phyloP scores from a whole-genome alignment of 345 rosid species.

The Adansonia digitata region DNA sequence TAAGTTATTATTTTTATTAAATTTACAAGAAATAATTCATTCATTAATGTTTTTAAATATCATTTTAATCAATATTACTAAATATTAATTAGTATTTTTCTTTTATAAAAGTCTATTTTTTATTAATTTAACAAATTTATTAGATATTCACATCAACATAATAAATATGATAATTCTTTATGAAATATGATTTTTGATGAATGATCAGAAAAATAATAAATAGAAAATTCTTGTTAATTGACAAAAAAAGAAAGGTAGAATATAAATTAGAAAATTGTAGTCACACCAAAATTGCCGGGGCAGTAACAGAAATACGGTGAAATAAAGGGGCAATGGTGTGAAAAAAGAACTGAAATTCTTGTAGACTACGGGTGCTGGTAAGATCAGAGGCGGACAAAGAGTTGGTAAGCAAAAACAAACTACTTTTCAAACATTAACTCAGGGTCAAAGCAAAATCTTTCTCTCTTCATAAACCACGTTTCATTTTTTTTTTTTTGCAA shows the following conservation, averaged over 20 bases:
- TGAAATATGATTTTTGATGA: too few species aligned
- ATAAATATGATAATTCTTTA: too few species aligned
- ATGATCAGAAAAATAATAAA: too few species aligned
- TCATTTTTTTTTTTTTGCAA: neutral
- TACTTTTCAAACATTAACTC: neutral
- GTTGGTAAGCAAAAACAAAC: neutral
- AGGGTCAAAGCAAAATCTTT: neutral
- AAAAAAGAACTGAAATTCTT: neutral
- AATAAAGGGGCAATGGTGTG: neutral
- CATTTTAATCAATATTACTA: too few species aligned
- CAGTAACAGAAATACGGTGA: neutral
- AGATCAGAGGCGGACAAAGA: neutral
- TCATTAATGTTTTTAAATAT: too few species aligned
- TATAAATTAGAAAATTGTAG: neutral
- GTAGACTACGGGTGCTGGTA: constrained; percentile 11
- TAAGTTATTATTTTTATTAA: too few species aligned
- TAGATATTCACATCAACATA: too few species aligned
- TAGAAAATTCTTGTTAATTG: neutral
- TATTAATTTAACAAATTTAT: too few species aligned
- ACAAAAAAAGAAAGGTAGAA: neutral
- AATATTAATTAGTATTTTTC: too few species aligned
- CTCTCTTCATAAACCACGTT: neutral
- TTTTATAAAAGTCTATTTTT: too few species aligned
- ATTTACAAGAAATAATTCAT: too few species aligned
- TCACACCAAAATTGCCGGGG: neutral